Base-by-base conservation (phyloP, 306 rosid species). In the Inga oerstediana region DNA sequence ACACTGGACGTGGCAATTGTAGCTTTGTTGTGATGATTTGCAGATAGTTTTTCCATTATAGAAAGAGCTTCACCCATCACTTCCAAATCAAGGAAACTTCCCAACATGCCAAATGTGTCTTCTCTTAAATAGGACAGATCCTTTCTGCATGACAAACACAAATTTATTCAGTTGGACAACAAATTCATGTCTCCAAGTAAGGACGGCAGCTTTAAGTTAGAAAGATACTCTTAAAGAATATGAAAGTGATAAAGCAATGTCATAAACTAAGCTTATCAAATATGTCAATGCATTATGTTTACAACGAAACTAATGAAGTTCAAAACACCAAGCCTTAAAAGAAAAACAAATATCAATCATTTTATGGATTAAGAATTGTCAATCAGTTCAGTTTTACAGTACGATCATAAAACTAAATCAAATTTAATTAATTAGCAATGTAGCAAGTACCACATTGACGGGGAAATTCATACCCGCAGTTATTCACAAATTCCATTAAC, bases 41-140 rank as follows among this genome's bases (percentile, higher is more conserved):
- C 84, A 20, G 94, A 87, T 79, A 95, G 72, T 39, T 83, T 83
- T 85, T 92, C 97, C 87, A 93, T 62, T 75, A 92, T 81, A 20
- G 89, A 79, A 84, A 95, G 94, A 88, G 83, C 97, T 88, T 92
- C 98, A 80, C 76, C 88, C 15, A 62, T 75, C 66, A 88, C 90
- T 82, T 84, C 87, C n/a, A 97, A 85, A 74, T 87, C 83, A 10
- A 95, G 90, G 69, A 92, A 89, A 76, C 86, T 81, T 59, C 89
- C 90, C 82, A 91, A 81, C 74, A 89, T 44, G 75, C 66, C 82
- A 73, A 85, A 89, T 62, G 88, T 82, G 34, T 92, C 94, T 83
- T 95, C 92, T 34, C 72, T 75, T 67, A 92, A 85, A 85, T 24
- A 71, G 13, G 82, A 75, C 73, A 80, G 59, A 72, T 81, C 85